Evolutionary conservation across 1,284 basidiomycete species (phyloP).

Genomic region (Leccinum subspadiceum): DNA sequence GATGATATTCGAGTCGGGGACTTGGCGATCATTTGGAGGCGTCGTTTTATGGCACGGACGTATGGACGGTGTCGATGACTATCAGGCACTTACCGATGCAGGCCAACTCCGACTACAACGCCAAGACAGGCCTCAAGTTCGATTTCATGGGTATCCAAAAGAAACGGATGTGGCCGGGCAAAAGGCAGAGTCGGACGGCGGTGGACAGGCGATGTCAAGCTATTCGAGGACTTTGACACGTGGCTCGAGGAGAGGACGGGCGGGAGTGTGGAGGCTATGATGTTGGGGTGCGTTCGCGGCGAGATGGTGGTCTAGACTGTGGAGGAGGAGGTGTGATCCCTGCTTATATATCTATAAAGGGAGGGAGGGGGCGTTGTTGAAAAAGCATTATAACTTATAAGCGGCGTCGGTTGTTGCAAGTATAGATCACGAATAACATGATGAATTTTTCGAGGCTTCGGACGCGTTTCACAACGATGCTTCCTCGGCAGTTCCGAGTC

Average conservation of each 20-base stretch:
- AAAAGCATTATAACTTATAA: no score
- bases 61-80: conserved; percentile 71
- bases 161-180: conserved; percentile 77
- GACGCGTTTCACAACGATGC: background rate
- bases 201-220: conserved; percentile 54
- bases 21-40: no score
- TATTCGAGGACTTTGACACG: conserved; percentile 65
- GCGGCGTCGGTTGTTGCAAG: background rate
- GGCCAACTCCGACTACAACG: background rate
- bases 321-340: background rate
- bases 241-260: conserved; percentile 62
- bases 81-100: conserved; percentile 49
- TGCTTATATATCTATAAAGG: background rate
- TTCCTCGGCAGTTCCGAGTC: background rate
- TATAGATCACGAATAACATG: background rate
- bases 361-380: no score
- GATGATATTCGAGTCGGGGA: no score
- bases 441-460: background rate
- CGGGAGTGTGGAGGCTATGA: conserved; percentile 60
- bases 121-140: conserved; percentile 38
- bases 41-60: conserved; percentile 75
- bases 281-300: conserved; percentile 71
- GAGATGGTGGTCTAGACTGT: conserved; percentile 36
- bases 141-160: conserved; percentile 75
- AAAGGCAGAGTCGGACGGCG: conserved; percentile 52